Percentiles rank a stretch among this genome's conserved stretches.
Evolutionary conservation across 2,329 filamentous ascomycete genomes (phyloP).

Genomic region (Sporothrix protearum): DNA sequence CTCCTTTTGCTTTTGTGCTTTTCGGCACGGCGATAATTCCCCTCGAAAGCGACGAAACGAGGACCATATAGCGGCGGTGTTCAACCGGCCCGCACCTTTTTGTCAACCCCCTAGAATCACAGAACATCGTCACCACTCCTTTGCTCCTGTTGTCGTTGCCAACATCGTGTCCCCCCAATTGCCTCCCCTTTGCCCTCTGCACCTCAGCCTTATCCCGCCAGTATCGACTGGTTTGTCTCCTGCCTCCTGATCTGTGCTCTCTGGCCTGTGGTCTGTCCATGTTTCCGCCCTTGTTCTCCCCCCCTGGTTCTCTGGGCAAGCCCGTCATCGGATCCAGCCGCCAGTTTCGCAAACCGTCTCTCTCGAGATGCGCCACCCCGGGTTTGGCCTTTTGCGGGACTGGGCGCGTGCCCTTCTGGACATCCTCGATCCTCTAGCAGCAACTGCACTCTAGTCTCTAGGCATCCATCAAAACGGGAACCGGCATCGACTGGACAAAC

Average conservation of each 20-base stretch:
- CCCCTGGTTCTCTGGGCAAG: neutral
- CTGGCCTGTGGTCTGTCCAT: neutral
- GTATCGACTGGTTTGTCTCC: neutral
- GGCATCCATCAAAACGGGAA: conserved; percentile 10
- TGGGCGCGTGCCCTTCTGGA: conserved; percentile 14
- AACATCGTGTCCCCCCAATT: neutral
- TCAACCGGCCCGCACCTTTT: conserved; percentile 14
- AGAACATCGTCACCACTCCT: neutral
- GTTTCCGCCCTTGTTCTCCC: no score
- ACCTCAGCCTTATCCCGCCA: neutral
- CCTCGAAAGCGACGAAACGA: neutral
- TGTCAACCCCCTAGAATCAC: conserved; percentile 11
- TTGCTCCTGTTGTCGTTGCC: neutral
- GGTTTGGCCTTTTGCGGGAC: neutral
- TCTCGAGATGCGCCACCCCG: conserved; percentile 15
- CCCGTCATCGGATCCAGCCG: conserved; percentile 6
- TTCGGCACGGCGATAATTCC: neutral
- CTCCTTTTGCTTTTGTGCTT: neutral
- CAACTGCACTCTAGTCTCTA: neutral
- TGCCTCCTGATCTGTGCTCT: neutral
- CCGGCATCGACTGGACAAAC: conserved; percentile 1
- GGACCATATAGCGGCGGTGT: neutral
- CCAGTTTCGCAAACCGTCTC: neutral
- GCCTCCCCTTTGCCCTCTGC: neutral
- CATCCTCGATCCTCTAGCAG: neutral